These are phyloP conservation scores for Asterophora parasitica DNA, from an alignment of 768 basidiomycete species.

Conservation along the genomic window DNA sequence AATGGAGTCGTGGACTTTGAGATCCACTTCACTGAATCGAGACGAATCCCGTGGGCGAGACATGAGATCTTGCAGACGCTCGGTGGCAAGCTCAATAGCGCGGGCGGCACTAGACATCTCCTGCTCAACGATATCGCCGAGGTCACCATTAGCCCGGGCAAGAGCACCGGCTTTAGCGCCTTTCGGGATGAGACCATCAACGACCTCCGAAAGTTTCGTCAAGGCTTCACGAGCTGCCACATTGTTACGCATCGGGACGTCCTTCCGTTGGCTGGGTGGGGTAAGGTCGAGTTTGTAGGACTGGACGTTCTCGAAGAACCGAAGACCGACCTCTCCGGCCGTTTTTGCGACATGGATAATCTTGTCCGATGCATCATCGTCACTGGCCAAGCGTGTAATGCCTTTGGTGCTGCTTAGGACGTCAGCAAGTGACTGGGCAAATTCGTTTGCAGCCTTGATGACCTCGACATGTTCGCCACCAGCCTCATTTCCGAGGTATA, in stretches of 20 bases:
- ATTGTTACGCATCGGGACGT: constrained; percentile 87
- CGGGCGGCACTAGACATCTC: constrained; percentile 93
- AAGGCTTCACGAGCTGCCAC: constrained; percentile 80
- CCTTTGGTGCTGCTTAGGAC: constrained; percentile 94
- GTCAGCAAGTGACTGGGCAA: constrained; percentile 90
- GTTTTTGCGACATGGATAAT: constrained; percentile 78
- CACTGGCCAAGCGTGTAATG: constrained; percentile 84
- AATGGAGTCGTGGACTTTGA: constrained; percentile 98
- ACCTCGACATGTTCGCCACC: constrained; percentile 97
- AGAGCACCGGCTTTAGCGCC: constrained; percentile 65
- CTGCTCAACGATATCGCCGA: constrained; percentile 93
- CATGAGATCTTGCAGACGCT: constrained; percentile 88
- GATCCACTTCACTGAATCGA: constrained; percentile 86
- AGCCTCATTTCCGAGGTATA: constrained; percentile 78
- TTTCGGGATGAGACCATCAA: constrained; percentile 85
- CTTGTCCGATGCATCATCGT: constrained; percentile 91
- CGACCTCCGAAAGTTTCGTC: constrained; percentile 77
- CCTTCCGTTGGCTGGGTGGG: constrained; percentile 69
- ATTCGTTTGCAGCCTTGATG: constrained; percentile 95
- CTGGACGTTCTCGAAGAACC: constrained; percentile 94
- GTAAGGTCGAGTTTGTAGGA: constrained; percentile 90
- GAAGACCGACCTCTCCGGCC: constrained; percentile 83
- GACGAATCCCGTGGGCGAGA: constrained; percentile 80
- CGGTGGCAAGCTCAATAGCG: constrained; percentile 91
- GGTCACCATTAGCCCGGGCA: constrained; percentile 81